Evolutionary conservation across 371 early-diverging fungal genomes (phyloP), one percentile per base, ranked within the genome.

Genomic region (Parasitella parasitica): DNA sequence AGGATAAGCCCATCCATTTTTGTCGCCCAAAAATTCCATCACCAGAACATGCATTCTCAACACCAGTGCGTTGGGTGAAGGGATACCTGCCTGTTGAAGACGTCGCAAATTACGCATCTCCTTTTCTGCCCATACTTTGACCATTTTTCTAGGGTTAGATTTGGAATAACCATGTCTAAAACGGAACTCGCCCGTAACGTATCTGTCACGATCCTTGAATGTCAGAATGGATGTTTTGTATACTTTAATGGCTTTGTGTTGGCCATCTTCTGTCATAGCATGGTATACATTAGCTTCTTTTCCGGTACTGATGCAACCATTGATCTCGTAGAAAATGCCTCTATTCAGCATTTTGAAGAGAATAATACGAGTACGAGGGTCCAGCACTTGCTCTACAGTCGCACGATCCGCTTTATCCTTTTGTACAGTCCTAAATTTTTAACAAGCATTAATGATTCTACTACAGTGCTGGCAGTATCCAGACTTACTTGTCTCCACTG

Each of bases 71-170:
- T 93, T 89, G 1, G 99, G 99, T 41, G 94, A 96, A 12, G 95
- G 95, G 24, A 99, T 96, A 2, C 95, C 97, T 1, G 93, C 92
- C 24, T 85, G 88, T 53, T 91, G 85, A 28, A 99, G 68, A 57
- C 97, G 89, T 73, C 97, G 96, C 71, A 99, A 77, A 73, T 99
- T 99, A 61, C 99, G 86, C 90, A 98, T 96, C 76, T 99, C 99
- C 80, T 99, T 99, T 73, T 99, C 99, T 2, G 99, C 99, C 99
- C 99, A 99, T 32, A 98, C 81, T 80, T 97, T 94, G 61, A 99
- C 97, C 94, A 99, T 97, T 81, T 99, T 99, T 69, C 99, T 84
- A 20, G 99, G 97, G 75, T 99, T 99, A 66, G 90, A 88, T 64
- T 94, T 92, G 63, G 85, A 88, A 77, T 99, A 98, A 27, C 98